phyloP scores from a whole-genome alignment of 2,329 filamentous ascomycete species.

The Dothideomycetes sp. region DNA sequence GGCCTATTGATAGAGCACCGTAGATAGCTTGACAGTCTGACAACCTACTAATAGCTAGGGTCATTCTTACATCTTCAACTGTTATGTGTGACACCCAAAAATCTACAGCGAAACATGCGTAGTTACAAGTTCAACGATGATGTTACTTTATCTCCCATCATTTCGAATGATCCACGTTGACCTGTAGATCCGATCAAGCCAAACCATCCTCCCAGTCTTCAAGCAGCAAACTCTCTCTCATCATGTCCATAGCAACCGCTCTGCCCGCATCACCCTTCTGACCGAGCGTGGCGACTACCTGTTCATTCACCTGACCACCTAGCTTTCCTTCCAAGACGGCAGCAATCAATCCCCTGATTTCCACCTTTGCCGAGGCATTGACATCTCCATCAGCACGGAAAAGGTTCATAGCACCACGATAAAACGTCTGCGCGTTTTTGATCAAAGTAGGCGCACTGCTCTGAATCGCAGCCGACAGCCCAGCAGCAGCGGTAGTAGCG shows the following conservation, averaged over 20 bases:
- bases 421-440: slow-evolving; percentile 50
- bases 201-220: slow-evolving; percentile 11
- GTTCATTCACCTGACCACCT: not conserved
- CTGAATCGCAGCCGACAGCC: slow-evolving; percentile 33
- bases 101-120: too few species aligned
- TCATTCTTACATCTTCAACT: too few species aligned
- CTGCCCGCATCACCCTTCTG: slow-evolving; percentile 2
- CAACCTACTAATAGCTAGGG: too few species aligned
- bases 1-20: too few species aligned
- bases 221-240: slow-evolving; percentile 9
- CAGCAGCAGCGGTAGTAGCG: slow-evolving; percentile 25
- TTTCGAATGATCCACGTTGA: too few species aligned
- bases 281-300: not conserved
- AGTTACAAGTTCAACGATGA: too few species aligned
- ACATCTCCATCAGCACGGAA: slow-evolving; percentile 20
- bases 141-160: too few species aligned
- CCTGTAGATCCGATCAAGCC: too few species aligned
- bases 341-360: slow-evolving; percentile 17
- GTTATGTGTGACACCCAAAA: too few species aligned
- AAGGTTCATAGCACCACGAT: slow-evolving; percentile 40
- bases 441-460: slow-evolving; percentile 40
- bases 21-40: too few species aligned
- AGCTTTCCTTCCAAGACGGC: slow-evolving; percentile 7
- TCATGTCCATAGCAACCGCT: slow-evolving; percentile 11
- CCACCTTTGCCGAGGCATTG: slow-evolving; percentile 13